Conservation (phyloP, 2,329 filamentous ascomycete species). For the Colletotrichum euphorbiae region DNA sequence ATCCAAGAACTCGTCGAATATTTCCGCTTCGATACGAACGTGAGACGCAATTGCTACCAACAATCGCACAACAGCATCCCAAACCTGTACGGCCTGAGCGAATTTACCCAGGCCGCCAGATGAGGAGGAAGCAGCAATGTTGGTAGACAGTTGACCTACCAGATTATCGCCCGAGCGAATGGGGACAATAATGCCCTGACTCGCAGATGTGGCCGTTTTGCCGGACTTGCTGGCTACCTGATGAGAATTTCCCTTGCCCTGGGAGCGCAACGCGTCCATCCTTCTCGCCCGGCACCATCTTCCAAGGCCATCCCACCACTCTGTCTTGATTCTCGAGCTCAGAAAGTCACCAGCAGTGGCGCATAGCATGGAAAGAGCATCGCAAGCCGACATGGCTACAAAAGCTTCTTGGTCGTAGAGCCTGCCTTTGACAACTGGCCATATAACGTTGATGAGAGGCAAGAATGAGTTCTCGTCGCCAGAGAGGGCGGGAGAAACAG, state of each 20-base stretch:
- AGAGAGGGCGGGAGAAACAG: slow-evolving; percentile 77
- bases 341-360: slow-evolving; percentile 84
- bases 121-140: neutral
- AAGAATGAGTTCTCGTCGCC: slow-evolving; percentile 85
- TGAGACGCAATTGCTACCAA: slow-evolving; percentile 70
- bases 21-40: slow-evolving; percentile 73
- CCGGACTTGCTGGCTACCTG: slow-evolving; percentile 2
- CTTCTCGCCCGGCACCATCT: slow-evolving; percentile 61
- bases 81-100: slow-evolving; percentile 71
- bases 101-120: slow-evolving; percentile 65
- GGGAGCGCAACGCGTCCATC: slow-evolving; percentile 47
- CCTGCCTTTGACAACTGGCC: slow-evolving; percentile 82
- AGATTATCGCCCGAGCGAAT: slow-evolving; percentile 43
- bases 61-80: slow-evolving; percentile 71
- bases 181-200: slow-evolving; percentile 45
- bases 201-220: neutral
- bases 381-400: slow-evolving; percentile 76
- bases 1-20: slow-evolving; percentile 78
- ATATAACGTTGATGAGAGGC: slow-evolving; percentile 89
- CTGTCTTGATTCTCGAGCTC: slow-evolving; percentile 76
- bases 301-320: slow-evolving; percentile 72
- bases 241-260: slow-evolving; percentile 1
- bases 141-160: slow-evolving; percentile 39
- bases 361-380: slow-evolving; percentile 77
- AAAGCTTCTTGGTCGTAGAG: slow-evolving; percentile 75